These are phyloP conservation scores for Candida germanica DNA, from an alignment of 805 yeast genomes.

Conservation along the genomic window DNA sequence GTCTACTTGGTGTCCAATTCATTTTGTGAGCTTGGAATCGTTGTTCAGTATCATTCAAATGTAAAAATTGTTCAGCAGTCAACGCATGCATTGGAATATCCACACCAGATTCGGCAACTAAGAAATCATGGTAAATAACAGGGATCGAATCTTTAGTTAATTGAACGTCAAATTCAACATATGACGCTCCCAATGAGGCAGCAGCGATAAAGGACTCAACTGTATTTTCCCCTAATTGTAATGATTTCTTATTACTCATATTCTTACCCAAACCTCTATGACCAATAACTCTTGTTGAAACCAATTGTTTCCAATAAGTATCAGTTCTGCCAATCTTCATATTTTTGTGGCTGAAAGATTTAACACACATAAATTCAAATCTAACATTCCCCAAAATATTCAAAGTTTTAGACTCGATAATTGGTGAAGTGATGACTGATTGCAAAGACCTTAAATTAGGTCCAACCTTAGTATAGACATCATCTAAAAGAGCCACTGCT, in stretches of 20 bases:
- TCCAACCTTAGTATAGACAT: constrained; percentile 66
- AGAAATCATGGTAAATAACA: constrained; percentile 90
- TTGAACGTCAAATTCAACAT: constrained; percentile 96
- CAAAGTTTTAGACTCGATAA: constrained; percentile 66
- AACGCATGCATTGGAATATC: constrained; percentile 95
- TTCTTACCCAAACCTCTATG: constrained; percentile 95
- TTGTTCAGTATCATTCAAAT: constrained; percentile 36
- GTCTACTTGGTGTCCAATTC: constrained; percentile 13
- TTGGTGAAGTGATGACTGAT: constrained; percentile 66
- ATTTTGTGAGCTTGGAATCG: constrained; percentile 8
- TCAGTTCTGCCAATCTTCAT: constrained; percentile 66
- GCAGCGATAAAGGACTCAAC: constrained; percentile 95
- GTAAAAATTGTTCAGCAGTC: constrained; percentile 83
- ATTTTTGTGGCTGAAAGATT: constrained; percentile 68
- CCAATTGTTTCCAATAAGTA: constrained; percentile 88
- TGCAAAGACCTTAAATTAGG: constrained; percentile 62
- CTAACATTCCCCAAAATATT: constrained; percentile 74
- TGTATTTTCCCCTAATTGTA: constrained; percentile 94
- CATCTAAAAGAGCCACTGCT: constrained; percentile 71
- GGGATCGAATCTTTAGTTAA: constrained; percentile 88
- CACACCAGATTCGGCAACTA: constrained; percentile 92
- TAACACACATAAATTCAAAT: constrained; percentile 71
- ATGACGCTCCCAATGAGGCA: constrained; percentile 92
- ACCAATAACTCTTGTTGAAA: constrained; percentile 88
- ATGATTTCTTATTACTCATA: constrained; percentile 61